Evolutionary conservation across 352 stramenopile species (phyloP).

Genomic region (Pythium brachiatum): DNA sequence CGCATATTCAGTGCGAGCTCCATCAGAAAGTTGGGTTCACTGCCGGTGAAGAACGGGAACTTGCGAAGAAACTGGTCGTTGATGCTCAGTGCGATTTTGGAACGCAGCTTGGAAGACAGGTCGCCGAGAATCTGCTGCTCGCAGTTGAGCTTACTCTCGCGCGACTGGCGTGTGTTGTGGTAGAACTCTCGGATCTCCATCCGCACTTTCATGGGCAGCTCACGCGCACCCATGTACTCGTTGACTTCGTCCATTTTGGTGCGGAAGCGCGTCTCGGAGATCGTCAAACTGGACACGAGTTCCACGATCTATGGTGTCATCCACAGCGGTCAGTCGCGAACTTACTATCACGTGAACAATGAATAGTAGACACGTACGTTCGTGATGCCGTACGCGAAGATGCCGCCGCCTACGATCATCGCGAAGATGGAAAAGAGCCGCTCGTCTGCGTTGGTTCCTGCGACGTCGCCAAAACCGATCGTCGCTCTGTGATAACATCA

Average conservation of each 20-base stretch:
- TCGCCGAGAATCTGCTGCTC: conserved; percentile 64
- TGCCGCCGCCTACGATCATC: conserved; percentile 65
- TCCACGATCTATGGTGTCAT: conserved; percentile 79
- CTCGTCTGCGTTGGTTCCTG: conserved; percentile 44
- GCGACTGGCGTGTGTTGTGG: conserved; percentile 65
- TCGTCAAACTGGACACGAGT: conserved; percentile 67
- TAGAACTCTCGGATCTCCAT: conserved; percentile 81
- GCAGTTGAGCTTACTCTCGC: conserved; percentile 60
- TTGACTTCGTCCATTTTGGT: conserved; percentile 79
- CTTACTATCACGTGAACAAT: no score
- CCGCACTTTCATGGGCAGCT: conserved; percentile 60
- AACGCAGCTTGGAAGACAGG: conserved; percentile 64
- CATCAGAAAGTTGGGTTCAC: conserved; percentile 76
- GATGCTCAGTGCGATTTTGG: conserved; percentile 75
- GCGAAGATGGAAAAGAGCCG: conserved; percentile 67
- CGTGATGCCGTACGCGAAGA: conserved; percentile 80
- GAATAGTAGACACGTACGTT: conserved; percentile 49
- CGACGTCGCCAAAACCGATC: conserved; percentile 61
- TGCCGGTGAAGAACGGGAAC: conserved; percentile 72
- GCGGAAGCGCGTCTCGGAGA: conserved; percentile 59
- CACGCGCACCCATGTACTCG: conserved; percentile 74
- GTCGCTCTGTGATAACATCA: conserved; percentile 34
- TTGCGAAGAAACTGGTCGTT: conserved; percentile 78
- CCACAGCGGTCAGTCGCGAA: no score
- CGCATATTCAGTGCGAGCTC: conserved; percentile 77